Percentiles rank a stretch among this genome's conserved stretches.
Conservation (phyloP, 2,329 filamentous ascomycete genomes). For the Dactylellina sp. region DNA sequence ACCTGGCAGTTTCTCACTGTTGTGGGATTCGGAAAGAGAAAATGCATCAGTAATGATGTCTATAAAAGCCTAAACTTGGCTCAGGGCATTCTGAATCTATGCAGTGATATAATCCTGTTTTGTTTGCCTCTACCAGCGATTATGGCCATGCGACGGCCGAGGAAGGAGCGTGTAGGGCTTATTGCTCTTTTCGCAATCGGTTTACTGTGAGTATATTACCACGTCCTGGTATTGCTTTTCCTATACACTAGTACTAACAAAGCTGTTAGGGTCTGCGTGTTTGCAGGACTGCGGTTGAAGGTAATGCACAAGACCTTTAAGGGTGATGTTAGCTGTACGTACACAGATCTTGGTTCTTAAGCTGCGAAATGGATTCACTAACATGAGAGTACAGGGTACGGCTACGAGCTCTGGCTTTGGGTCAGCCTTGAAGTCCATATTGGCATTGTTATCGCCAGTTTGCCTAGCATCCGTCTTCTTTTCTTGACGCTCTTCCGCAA, state of each 20-base stretch:
- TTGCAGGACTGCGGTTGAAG: conserved; percentile 45
- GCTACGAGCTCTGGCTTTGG: conserved; percentile 53
- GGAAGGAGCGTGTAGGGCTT: conserved; percentile 39
- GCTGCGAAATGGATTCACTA: neutral
- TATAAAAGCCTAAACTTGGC: conserved; percentile 48
- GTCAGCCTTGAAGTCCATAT: conserved; percentile 53
- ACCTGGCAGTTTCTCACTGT: conserved; percentile 28
- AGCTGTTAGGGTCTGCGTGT: conserved; percentile 40
- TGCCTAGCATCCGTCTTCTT: conserved; percentile 44
- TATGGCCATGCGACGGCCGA: conserved; percentile 34
- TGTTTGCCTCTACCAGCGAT: conserved; percentile 47
- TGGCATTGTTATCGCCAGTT: conserved; percentile 52
- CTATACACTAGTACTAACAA: neutral
- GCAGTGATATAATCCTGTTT: conserved; percentile 49
- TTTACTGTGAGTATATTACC: conserved; percentile 34
- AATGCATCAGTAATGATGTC: conserved; percentile 31
- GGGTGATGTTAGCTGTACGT: conserved; percentile 47
- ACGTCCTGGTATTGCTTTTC: neutral
- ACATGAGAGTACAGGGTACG: conserved; percentile 37
- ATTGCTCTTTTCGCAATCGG: conserved; percentile 41
- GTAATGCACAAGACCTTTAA: conserved; percentile 45
- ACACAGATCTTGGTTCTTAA: neutral
- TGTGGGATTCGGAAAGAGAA: conserved; percentile 4
- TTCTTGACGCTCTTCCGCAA: conserved; percentile 42
- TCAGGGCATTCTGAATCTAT: conserved; percentile 40